A percentile compares a stretch with the other conserved stretches of the same genome.
phyloP scores from a whole-genome alignment of 2,329 filamentous ascomycete genomes.

The Microdochium trichocladiopsis region DNA sequence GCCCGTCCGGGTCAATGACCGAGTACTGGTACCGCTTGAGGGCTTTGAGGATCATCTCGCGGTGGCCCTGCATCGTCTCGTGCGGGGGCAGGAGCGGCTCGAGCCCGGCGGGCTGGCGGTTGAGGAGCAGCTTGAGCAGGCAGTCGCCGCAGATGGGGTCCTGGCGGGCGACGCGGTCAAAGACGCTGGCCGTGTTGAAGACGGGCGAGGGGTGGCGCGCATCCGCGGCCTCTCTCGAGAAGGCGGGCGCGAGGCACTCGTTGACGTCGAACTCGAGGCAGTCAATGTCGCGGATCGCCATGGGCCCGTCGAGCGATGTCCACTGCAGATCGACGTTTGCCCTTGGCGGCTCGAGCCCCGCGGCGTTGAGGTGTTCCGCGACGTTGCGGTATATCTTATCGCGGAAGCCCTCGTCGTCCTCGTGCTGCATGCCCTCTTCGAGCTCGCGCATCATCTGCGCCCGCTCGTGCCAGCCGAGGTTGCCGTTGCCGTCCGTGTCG shows the following conservation, averaged over 20 bases:
- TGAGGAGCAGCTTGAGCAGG: background rate
- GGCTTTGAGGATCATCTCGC: background rate
- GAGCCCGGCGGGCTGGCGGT: background rate
- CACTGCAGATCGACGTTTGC: background rate
- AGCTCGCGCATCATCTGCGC: background rate
- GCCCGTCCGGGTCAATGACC: background rate
- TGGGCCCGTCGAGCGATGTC: background rate
- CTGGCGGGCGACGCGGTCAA: background rate
- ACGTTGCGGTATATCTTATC: background rate
- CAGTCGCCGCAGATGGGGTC: slow-evolving; percentile 1
- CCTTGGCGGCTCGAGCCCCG: background rate
- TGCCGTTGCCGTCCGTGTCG: background rate
- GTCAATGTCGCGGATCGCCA: background rate
- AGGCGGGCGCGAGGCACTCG: background rate
- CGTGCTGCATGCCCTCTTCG: background rate
- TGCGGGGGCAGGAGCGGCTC: background rate
- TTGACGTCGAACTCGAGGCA: background rate
- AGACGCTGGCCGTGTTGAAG: background rate
- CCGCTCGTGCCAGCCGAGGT: background rate
- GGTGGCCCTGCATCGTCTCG: background rate
- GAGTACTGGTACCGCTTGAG: background rate
- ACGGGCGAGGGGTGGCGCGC: background rate
- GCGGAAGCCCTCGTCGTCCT: background rate
- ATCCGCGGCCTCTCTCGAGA: background rate
- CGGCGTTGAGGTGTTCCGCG: background rate